Conservation (phyloP, 345 rosid genomes). For the Eucalyptus globulus region DNA sequence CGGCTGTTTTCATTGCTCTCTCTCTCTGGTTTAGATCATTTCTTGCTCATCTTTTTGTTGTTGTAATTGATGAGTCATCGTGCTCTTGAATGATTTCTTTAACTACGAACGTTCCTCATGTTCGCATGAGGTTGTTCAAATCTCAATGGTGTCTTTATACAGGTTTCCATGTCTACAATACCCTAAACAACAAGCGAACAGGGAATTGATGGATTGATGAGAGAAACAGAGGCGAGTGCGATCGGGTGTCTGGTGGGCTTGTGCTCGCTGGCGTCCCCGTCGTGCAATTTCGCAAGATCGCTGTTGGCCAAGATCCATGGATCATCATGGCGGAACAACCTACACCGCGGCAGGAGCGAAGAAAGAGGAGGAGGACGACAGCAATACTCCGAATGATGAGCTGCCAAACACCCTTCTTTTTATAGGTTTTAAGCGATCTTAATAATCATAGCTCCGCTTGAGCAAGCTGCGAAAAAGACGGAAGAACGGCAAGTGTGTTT, state of each 20-base stretch:
- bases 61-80: background rate
- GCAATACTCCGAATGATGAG: background rate
- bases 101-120: background rate
- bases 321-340: background rate
- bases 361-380: background rate
- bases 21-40: background rate
- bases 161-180: background rate
- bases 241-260: background rate
- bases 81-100: background rate
- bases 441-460: background rate
- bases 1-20: background rate
- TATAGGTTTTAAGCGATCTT: background rate
- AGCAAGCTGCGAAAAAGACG: background rate
- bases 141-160: background rate
- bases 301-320: background rate
- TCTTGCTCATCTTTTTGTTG: background rate
- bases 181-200: background rate
- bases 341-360: accelerated
- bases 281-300: background rate
- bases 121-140: background rate
- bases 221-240: background rate
- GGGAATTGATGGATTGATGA: background rate
- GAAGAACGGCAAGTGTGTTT: background rate
- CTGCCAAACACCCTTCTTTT: background rate
- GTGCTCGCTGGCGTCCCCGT: background rate